Conservation (phyloP, 345 rosid species). For the Salix arbutifolia region DNA sequence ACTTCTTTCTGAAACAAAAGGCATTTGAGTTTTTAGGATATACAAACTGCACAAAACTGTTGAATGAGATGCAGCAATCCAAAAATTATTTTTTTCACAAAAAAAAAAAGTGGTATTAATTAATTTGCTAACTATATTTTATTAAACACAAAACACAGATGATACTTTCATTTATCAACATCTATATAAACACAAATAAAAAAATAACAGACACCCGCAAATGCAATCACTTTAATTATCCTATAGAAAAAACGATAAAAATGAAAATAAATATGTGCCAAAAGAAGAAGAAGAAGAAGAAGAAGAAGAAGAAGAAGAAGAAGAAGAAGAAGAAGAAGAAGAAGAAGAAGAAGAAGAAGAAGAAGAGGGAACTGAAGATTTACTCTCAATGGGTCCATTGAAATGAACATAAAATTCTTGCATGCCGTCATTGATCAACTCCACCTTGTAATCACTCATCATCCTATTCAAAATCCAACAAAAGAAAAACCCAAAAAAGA, state of each 20-base stretch:
- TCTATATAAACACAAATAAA: background rate
- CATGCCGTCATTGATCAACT: constrained; percentile 59
- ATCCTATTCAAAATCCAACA: constrained; percentile 38
- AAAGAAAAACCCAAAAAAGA: background rate
- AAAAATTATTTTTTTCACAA: background rate
- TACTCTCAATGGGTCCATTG: constrained; percentile 71
- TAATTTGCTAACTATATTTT: background rate
- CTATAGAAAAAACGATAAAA: background rate
- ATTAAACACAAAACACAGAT: background rate
- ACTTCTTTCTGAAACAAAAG: background rate
- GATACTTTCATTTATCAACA: background rate
- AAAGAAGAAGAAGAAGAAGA: background rate
- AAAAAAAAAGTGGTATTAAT: background rate
- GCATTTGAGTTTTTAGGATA: background rate
- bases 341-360: background rate
- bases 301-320: background rate
- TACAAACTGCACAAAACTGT: background rate
- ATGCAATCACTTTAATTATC: background rate
- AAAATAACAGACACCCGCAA: background rate
- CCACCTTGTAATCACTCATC: constrained; percentile 78
- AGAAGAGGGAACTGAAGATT: constrained; percentile 15
- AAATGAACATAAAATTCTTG: constrained; percentile 57
- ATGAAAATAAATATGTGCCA: background rate
- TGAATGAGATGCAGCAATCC: background rate
- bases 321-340: background rate